Base-by-base conservation (phyloP, 2,329 filamentous ascomycete genomes). In the Acrocalymma vagum region DNA sequence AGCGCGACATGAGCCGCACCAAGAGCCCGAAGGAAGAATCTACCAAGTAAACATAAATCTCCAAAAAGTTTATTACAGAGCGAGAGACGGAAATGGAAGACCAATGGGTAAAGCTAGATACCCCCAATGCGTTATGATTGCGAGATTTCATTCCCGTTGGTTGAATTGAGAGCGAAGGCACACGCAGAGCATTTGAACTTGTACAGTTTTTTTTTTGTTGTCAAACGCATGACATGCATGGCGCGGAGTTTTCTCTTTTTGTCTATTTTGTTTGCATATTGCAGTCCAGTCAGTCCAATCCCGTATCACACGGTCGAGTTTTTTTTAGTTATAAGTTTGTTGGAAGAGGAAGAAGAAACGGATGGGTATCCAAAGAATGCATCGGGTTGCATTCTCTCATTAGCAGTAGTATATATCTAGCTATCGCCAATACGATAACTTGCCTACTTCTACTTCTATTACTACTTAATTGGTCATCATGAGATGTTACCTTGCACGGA, bases 21-120 rank as follows among this genome's bases (percentile, higher is more conserved):
- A 55, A 51, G 17, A 60, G 56, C 21, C 48, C 47, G 3, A 54
- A 53, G 26, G 60, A 61, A 31, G 45, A 55, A 27, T 25, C 23
- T 25, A 25, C 23, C 9, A 9, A 25, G 23, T n/a, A 25, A 25
- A 25, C 8, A 8, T 8, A 25, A n/a, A 25, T 25, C n/a, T n/a
- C 9, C 23, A n/a, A 25, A 25, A 25, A 25, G n/a, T n/a, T n/a
- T n/a, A n/a, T n/a, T n/a, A 25, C 8, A n/a, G 9, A 25, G n/a
- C 23, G 23, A 25, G 8, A 25, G 23, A 25, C 23, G 23, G 23
- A n/a, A 8, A n/a, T 29, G 43, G 38, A 46, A 42, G 38, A 38
- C 43, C 16, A 46, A n/a, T 8, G 26, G n/a, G 26, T 29, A 14
- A 6, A 6, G 7, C 8, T 8, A 14, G 7, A n/a, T n/a, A n/a